phyloP scores from a whole-genome alignment of 1,284 basidiomycete genomes.

The Irpex rosettiformis region DNA sequence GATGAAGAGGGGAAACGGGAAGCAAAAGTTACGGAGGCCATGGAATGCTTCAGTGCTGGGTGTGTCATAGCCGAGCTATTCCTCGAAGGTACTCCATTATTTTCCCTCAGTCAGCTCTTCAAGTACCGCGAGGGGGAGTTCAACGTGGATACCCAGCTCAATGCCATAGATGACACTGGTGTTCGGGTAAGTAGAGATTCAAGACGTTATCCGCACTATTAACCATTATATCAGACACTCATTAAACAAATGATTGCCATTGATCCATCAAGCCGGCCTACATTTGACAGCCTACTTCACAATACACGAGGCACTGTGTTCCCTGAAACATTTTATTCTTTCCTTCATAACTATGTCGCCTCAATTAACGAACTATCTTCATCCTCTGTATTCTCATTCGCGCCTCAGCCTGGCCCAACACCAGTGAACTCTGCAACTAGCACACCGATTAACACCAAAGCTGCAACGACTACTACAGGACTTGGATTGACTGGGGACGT shows the following conservation, averaged over 20 bases:
- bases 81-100: conserved; percentile 90
- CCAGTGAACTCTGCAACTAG: conserved; percentile 21
- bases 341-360: conserved; percentile 86
- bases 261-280: conserved; percentile 73
- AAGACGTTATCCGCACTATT: background rate
- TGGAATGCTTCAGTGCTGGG: conserved; percentile 97
- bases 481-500: conserved; percentile 21
- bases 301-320: conserved; percentile 79
- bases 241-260: conserved; percentile 90
- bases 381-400: conserved; percentile 38
- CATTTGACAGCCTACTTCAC: conserved; percentile 82
- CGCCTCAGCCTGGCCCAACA: conserved; percentile 29
- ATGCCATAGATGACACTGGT: conserved; percentile 76
- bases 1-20: conserved; percentile 51
- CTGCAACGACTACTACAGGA: conserved; percentile 12
- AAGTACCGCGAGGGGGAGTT: conserved; percentile 90
- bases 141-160: conserved; percentile 72
- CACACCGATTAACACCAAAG: conserved; percentile 17
- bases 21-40: conserved; percentile 86
- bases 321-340: conserved; percentile 92
- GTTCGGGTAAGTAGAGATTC: conserved; percentile 60
- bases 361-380: conserved; percentile 71
- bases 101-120: conserved; percentile 94
- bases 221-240: conserved; percentile 55
- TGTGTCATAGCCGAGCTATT: conserved; percentile 97